phyloP scores from a whole-genome alignment of 2,329 filamentous ascomycete genomes.

The Fusarium globosum region DNA sequence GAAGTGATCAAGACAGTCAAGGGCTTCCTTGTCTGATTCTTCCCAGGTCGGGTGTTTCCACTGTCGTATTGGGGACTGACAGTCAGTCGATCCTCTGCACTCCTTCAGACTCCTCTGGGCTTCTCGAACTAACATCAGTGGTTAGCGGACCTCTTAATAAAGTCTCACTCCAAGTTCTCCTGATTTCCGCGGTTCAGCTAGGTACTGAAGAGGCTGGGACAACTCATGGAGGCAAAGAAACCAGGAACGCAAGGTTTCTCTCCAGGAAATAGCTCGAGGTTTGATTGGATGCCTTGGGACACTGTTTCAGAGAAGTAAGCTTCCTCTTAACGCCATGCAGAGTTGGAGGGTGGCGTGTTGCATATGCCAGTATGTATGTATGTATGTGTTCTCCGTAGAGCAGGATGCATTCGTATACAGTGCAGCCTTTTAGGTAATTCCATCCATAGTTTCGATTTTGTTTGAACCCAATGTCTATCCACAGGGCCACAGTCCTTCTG shows the following conservation, averaged over 20 bases:
- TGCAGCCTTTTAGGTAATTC: background rate
- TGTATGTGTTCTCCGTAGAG: background rate
- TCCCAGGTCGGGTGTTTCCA: constrained; percentile 22
- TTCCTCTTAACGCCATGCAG: background rate
- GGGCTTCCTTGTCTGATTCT: constrained; percentile 8
- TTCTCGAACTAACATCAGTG: constrained; percentile 6
- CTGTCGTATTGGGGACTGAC: background rate
- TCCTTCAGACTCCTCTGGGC: background rate
- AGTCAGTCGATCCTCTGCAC: constrained; percentile 30
- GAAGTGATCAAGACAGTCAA: background rate
- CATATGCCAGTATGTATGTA: background rate
- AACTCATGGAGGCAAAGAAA: background rate
- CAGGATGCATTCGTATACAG: background rate
- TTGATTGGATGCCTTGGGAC: background rate
- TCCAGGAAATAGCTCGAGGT: background rate
- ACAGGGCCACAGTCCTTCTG: background rate
- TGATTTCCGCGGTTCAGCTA: background rate
- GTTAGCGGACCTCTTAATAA: background rate
- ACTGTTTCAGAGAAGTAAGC: constrained; percentile 14
- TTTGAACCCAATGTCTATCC: background rate
- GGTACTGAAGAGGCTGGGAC: background rate
- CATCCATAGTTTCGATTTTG: background rate
- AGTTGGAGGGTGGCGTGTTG: background rate
- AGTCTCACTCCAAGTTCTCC: background rate
- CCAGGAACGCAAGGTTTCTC: constrained; percentile 10